phyloP scores from a whole-genome alignment of 1,284 basidiomycete genomes.

The Ustilago bromivora region DNA sequence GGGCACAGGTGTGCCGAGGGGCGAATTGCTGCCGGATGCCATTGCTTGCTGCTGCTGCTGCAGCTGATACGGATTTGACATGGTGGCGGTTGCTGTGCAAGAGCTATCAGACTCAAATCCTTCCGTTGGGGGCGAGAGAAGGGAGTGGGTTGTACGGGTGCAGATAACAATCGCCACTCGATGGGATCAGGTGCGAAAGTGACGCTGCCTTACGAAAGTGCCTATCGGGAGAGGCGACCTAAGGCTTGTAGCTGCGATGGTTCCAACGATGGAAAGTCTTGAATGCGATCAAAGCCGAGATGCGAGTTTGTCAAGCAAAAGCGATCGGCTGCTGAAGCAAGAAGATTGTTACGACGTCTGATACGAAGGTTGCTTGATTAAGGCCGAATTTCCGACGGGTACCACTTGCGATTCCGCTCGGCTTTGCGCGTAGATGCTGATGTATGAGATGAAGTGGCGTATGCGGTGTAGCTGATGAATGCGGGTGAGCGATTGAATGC shows the following conservation, averaged over 20 bases:
- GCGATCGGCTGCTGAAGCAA: background rate
- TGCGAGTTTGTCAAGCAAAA: background rate
- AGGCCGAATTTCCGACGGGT: constrained; percentile 3
- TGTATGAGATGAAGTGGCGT: background rate
- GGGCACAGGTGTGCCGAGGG: constrained; percentile 34
- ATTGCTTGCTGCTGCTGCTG: constrained; percentile 42
- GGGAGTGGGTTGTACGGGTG: too few relatives aligned
- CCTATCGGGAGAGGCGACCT: too few relatives aligned
- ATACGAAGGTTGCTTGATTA: background rate
- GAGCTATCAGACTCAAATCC: too few relatives aligned
- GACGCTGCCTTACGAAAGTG: too few relatives aligned
- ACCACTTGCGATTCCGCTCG: background rate
- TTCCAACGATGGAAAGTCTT: background rate
- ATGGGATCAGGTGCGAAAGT: too few relatives aligned
- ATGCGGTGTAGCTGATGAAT: background rate
- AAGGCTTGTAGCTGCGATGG: background rate
- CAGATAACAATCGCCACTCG: too few relatives aligned
- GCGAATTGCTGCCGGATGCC: constrained; percentile 51
- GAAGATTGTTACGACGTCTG: background rate
- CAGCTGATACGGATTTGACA: constrained; percentile 50
- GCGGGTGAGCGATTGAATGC: background rate
- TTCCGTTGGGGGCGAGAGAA: too few relatives aligned
- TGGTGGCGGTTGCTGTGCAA: constrained; percentile 2
- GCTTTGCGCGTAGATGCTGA: background rate
- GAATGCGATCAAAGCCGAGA: background rate